A percentile compares a stretch with the other conserved stretches of the same genome.
These are phyloP conservation scores for Candida nitratophila DNA, from an alignment of 805 yeast genomes.

Conservation along the genomic window DNA sequence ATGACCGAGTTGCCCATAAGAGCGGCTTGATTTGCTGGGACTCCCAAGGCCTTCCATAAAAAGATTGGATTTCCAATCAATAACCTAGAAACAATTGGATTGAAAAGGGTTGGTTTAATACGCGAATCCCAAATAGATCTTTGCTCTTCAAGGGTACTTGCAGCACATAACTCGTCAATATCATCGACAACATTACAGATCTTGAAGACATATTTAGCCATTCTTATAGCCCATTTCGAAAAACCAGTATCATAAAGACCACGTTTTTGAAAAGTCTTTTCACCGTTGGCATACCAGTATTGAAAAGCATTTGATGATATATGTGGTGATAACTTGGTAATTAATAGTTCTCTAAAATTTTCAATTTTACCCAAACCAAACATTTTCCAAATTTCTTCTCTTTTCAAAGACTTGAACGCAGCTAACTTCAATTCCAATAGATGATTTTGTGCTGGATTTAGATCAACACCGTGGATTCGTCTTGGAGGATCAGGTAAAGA, in stretches of 20 bases:
- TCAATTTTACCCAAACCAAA: conserved; percentile 70
- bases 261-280: conserved; percentile 41
- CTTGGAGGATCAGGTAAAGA: conserved; percentile 65
- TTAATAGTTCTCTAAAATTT: conserved; percentile 43
- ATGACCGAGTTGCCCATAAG: conserved; percentile 71
- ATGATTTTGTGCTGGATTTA: conserved; percentile 80
- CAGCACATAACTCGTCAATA: conserved; percentile 48
- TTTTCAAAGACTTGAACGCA: conserved; percentile 47
- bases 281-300: conserved; percentile 67
- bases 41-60: conserved; percentile 87
- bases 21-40: conserved; percentile 75
- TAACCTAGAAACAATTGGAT: conserved; percentile 58
- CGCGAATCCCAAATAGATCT: conserved; percentile 51
- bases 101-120: conserved; percentile 64
- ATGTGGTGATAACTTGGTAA: conserved; percentile 55
- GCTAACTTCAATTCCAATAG: conserved; percentile 74
- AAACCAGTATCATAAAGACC: conserved; percentile 81
- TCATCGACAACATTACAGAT: conserved; percentile 44
- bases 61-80: conserved; percentile 79
- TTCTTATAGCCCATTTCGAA: conserved; percentile 77
- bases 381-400: conserved; percentile 62
- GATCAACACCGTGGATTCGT: conserved; percentile 76
- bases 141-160: conserved; percentile 58
- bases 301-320: conserved; percentile 77
- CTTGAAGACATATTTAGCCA: conserved; percentile 54